A percentile compares a stretch with the other conserved stretches of the same genome.
phyloP scores from a whole-genome alignment of 2,329 filamentous ascomycete genomes.

The Fusarium subtropicale region DNA sequence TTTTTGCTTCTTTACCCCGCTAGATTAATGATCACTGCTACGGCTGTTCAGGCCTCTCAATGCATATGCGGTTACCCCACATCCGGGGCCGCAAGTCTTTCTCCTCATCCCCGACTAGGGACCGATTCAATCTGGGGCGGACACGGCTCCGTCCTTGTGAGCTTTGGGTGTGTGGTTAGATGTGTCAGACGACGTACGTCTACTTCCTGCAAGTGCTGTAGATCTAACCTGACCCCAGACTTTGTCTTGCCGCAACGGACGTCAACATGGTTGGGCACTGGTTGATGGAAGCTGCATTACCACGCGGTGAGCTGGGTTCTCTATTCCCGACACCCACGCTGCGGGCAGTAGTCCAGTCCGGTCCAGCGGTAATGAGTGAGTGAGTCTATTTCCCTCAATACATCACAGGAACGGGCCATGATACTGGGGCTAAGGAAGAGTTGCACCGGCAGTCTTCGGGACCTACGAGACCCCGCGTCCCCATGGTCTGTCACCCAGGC shows the following conservation, averaged over 20 bases:
- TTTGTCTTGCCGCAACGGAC: constrained; percentile 14
- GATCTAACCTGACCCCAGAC: constrained; percentile 35
- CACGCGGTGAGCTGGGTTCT: constrained; percentile 8
- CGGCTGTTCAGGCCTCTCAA: neutral
- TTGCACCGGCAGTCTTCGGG: constrained; percentile 26
- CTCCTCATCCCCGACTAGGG: constrained; percentile 37
- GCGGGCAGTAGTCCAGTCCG: neutral
- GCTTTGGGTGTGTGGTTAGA: constrained; percentile 27
- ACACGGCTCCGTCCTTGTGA: constrained; percentile 26
- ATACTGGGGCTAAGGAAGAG: constrained; percentile 4
- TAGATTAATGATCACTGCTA: constrained; percentile 18
- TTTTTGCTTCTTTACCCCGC: constrained; percentile 36
- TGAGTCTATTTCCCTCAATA: neutral
- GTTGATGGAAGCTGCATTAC: constrained; percentile 11
- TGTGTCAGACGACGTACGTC: constrained; percentile 1
- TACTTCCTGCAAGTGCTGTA: constrained; percentile 22
- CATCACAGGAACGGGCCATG: constrained; percentile 10
- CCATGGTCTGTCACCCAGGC: constrained; percentile 13
- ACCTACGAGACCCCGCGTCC: constrained; percentile 6
- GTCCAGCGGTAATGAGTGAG: constrained; percentile 2
- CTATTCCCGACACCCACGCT: constrained; percentile 9
- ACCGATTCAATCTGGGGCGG: constrained; percentile 21
- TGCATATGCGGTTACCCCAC: constrained; percentile 36
- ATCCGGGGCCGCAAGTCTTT: constrained; percentile 37
- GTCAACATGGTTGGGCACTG: constrained; percentile 12